Evolutionary conservation across 331 rosid species (phyloP), one percentile per base, ranked within the genome.

Genomic region (Cydonia oblonga): DNA sequence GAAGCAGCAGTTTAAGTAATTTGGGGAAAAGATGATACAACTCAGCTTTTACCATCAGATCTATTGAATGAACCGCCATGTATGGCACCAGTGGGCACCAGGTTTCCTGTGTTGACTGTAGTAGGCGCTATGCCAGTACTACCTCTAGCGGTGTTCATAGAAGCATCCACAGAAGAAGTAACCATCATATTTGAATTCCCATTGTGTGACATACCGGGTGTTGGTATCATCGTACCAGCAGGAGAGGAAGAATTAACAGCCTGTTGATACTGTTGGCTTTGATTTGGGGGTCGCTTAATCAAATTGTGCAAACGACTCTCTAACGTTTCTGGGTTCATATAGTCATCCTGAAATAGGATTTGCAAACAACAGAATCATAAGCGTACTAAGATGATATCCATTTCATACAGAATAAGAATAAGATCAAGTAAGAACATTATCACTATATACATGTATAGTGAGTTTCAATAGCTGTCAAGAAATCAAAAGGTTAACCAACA

Each of bases 201-300:
- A 79, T 78, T 78, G 68, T 88, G 90, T 4, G 87, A 78, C 91
- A 95, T 89, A 60, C 99, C 96, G 49, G 99, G 97, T 16, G 99
- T 95, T 24, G 99, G 96, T 85, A 91, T 95, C 99, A 95, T 95
- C 51, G 90, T 88, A 68, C 93, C 83, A 56, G 83, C 57, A 11
- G 87, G 80, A 63, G 97, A 85, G 28, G 86, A 68, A 63, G 93
- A 84, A 84, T 80, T 84, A 68, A 85, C 88, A 74, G 71, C 84
- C 79, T 83, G 99, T 28, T 81, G 80, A 78, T 84, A 81, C 64
- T 86, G 98, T 73, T 85, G 91, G 83, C 35, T 77, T 70, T 89
- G 91, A 84, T 79, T 88, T 78, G 67, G 16, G 5, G 80, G 4
- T 46, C 85, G 82, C 76, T 72, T 86, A 68, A 85, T 32, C 58